Evolutionary conservation across 1,139 yeast species (phyloP), one percentile per base, ranked within the genome.

Genomic region (Hyphopichia wangnamkhiaoensis): DNA sequence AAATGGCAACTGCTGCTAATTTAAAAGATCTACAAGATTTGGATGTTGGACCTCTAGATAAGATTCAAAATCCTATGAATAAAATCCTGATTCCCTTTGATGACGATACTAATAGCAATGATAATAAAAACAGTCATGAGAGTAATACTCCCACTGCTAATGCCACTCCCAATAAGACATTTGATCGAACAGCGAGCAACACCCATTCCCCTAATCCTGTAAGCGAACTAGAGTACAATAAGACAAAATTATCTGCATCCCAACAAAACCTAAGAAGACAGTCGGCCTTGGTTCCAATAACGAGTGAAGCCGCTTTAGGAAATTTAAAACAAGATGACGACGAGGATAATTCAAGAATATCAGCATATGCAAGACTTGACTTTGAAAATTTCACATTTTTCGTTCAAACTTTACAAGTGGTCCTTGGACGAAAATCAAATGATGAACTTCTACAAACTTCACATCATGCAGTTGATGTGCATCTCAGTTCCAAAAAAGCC

Each of bases 291-390:
- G 50, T 53, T 13, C 49, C 60, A 7, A 48, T 62, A 4, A 52
- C 63, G 1, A 39, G 54, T 10, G 66, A 62, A 37, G 53, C 57
- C 5, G 58, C 58, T 12, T 43, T 56, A 13, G 61, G 55, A 5
- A 26, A 37, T 12, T 24, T 47, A 5, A 38, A 39, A 17, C 34
- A 40, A 10, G 48, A 55, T 2, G 54, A 50, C 2, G 59, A 57
- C 10, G 59, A 59, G 20, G 60, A 57, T 21, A 44, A 41, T 17
- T 60, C 88, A 5, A 76, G 80, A 43, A 88, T 93, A 10, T 85
- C 91, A 8, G 98, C 98, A 1, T 93, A 93, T 59, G 98, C 98
- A 1, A 75, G 96, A 49, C 67, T 93, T 31, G 98, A 93, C 59
- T 93, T 93, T 61, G 96, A 88, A 45, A 82, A 89, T 48, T 91